Evolutionary conservation across 2,329 filamentous ascomycete genomes (phyloP).

Genomic region (Nannizzia gypsea): DNA sequence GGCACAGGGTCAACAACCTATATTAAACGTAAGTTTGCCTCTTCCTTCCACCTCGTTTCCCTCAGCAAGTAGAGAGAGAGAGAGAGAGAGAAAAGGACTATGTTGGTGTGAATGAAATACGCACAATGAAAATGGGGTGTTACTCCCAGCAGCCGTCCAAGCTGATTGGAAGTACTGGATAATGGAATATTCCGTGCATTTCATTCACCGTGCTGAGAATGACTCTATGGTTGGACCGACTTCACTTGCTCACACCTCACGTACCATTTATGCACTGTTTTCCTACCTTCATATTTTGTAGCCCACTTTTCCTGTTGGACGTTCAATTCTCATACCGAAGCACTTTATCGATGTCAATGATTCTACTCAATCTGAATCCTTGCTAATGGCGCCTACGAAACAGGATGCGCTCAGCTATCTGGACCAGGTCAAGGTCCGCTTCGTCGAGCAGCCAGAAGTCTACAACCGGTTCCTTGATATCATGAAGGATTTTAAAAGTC

Average conservation of each 20-base stretch:
- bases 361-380: neutral
- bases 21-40: slow-evolving; percentile 48
- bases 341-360: neutral
- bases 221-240: neutral
- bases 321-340: neutral
- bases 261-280: neutral
- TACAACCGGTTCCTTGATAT: slow-evolving; percentile 97
- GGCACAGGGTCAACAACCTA: slow-evolving; percentile 71
- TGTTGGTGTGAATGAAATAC: neutral
- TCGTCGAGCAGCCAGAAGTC: slow-evolving; percentile 90
- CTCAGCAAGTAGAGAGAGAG: neutral
- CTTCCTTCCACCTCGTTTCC: neutral
- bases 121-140: neutral
- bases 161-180: neutral
- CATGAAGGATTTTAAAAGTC: slow-evolving; percentile 99
- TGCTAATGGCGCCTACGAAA: slow-evolving; percentile 32
- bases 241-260: neutral
- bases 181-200: neutral
- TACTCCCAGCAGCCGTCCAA: neutral
- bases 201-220: neutral
- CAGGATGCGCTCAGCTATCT: slow-evolving; percentile 84
- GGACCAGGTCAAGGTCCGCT: slow-evolving; percentile 96
- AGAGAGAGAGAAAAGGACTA: too few relatives aligned
- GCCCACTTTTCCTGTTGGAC: neutral
- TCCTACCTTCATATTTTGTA: neutral